Base-by-base conservation (phyloP, 2,329 filamentous ascomycete genomes). In the Capronia epimyces region DNA sequence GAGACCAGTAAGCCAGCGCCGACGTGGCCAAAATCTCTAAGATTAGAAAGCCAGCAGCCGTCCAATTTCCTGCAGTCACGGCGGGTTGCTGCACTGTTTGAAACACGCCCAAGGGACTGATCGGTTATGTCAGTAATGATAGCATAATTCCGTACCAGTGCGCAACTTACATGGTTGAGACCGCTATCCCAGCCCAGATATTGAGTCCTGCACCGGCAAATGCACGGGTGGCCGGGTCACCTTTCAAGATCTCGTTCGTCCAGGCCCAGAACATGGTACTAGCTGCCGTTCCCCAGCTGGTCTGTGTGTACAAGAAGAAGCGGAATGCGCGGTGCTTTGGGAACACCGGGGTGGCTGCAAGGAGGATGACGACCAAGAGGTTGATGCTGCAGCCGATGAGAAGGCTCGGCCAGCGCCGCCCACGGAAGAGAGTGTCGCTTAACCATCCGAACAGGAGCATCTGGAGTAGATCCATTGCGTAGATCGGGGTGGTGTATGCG, bases 211-310 rank as follows among this genome's bases (percentile, higher is more conserved):
- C 42, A 4, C 4, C 4, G 4, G 21, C 42, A 3, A 5, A 44
- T 3, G 42, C 42, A 36, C 42, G 42, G 10, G 25, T 44, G 20
- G 21, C 42, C 3, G 42, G 42, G 27, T 44, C 42, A 10, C 42
- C 42, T 12, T 8, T 12, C n/a, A 44, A 24, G 9, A 21, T 44
- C 7, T 44, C 42, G 7, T 44, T 8, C 5, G 42, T 44, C 42
- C 42, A 44, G 9, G 42, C 42, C 42, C 42, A 44, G 24, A 44
- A 44, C 42, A 44, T 44, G 15, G 4, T 27, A 21, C 29, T 44
- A 15, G 20, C 29, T 3, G 42, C 42, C 24, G 39, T 8, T 9
- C 4, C 20, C 21, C 20, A 44, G 13, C 42, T 21, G 4, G 21
- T 7, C 4, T 27, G 4, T 8, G 39, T 39, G 25, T 44, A 44